A percentile compares a stretch with the other conserved stretches of the same genome.
These are phyloP conservation scores for Larix sibirica DNA, from an alignment of 83 land plant genomes.

Conservation along the genomic window DNA sequence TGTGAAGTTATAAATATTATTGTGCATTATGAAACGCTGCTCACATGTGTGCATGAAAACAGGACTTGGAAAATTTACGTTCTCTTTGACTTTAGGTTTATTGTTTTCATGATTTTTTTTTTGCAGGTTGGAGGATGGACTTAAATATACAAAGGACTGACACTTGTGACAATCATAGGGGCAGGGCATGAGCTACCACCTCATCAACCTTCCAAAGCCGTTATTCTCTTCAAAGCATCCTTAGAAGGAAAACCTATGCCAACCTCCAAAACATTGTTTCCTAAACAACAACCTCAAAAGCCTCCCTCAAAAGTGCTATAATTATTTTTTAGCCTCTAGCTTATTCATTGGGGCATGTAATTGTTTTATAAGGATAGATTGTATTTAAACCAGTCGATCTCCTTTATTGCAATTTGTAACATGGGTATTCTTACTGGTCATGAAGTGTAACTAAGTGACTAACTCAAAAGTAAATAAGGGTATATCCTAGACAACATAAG, in stretches of 20 bases:
- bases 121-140: slow-evolving; percentile 91
- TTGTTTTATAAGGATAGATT: no score
- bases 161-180: slow-evolving; percentile 74
- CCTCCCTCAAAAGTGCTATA: no score
- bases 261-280: background rate
- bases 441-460: no score
- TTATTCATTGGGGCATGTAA: no score
- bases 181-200: slow-evolving; percentile 97
- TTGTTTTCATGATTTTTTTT: background rate
- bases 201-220: slow-evolving; percentile 68
- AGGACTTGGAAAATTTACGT: background rate
- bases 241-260: slow-evolving; percentile 59
- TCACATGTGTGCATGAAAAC: background rate
- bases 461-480: no score
- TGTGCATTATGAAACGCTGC: background rate
- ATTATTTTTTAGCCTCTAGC: no score
- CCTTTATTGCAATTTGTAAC: no score
- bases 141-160: slow-evolving; percentile 82
- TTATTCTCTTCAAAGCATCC: slow-evolving; percentile 57
- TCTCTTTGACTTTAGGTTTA: background rate
- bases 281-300: no score
- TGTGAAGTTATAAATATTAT: background rate
- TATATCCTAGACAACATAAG: no score
- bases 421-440: no score
- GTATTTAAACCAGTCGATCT: no score